Evolutionary conservation across 2,329 filamentous ascomycete species (phyloP).

Genomic region (Ilyonectria destructans): DNA sequence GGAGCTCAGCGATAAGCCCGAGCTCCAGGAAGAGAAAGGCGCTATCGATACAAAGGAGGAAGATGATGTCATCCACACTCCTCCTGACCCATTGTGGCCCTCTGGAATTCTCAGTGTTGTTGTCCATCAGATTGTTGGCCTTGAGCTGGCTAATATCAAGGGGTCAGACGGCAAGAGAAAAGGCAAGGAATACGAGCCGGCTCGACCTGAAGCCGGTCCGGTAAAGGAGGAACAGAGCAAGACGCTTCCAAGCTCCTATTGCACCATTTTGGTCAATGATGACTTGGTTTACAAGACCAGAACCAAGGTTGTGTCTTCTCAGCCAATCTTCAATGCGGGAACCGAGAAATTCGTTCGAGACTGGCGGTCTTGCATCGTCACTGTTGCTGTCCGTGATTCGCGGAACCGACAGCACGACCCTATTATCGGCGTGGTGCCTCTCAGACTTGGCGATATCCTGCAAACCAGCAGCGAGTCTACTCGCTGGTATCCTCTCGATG

Average conservation of each 20-base stretch:
- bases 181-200: slow-evolving; percentile 90
- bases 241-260: slow-evolving; percentile 91
- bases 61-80: slow-evolving; percentile 90
- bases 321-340: slow-evolving; percentile 97
- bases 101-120: slow-evolving; percentile 90
- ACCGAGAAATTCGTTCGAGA: slow-evolving; percentile 95
- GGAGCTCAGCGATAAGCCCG: slow-evolving; percentile 80
- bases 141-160: slow-evolving; percentile 93
- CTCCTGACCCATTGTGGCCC: slow-evolving; percentile 96
- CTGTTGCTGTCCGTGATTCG: slow-evolving; percentile 89
- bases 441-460: slow-evolving; percentile 91
- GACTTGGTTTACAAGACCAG: slow-evolving; percentile 94
- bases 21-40: slow-evolving; percentile 90
- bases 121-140: slow-evolving; percentile 94
- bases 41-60: slow-evolving; percentile 79
- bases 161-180: slow-evolving; percentile 87
- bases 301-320: slow-evolving; percentile 92
- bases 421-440: slow-evolving; percentile 90
- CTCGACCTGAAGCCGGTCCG: slow-evolving; percentile 85
- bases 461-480: slow-evolving; percentile 89
- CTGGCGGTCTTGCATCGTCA: slow-evolving; percentile 91
- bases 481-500: slow-evolving; percentile 96
- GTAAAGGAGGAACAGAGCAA: slow-evolving; percentile 87
- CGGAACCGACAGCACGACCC: slow-evolving; percentile 95
- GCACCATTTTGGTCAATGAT: slow-evolving; percentile 92